phyloP scores from a whole-genome alignment of 441 rosid genomes.

The Erodium moschatum region DNA sequence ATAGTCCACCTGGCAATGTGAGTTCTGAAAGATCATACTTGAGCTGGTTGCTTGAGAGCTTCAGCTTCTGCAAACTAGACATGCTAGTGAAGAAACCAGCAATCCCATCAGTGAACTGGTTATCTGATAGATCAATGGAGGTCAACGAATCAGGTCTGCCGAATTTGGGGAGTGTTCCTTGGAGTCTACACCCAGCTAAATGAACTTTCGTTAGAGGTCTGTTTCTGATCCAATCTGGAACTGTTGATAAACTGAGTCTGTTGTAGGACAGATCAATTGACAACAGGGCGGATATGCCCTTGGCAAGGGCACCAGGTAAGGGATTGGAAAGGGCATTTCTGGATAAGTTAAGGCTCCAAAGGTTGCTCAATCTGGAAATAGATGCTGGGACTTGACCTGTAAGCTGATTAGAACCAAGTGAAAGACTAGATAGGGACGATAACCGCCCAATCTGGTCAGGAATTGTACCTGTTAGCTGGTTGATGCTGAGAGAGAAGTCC shows the following conservation, averaged over 20 bases:
- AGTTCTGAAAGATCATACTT: no score
- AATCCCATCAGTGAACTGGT: constrained; percentile 49
- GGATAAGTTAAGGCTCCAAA: constrained; percentile 88
- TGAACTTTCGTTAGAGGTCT: constrained; percentile 50
- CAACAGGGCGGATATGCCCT: constrained; percentile 57
- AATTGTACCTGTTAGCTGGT: constrained; percentile 53
- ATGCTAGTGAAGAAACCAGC: constrained; percentile 49
- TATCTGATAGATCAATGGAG: constrained; percentile 63
- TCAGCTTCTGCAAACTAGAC: constrained; percentile 53
- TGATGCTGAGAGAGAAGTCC: constrained; percentile 55
- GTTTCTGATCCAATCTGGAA: constrained; percentile 66
- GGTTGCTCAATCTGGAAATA: constrained; percentile 50
- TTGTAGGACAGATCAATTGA: constrained; percentile 84
- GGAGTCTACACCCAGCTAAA: constrained; percentile 74
- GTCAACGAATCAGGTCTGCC: constrained; percentile 49
- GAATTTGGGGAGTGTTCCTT: constrained; percentile 60
- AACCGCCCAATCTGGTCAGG: constrained; percentile 52
- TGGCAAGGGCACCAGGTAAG: constrained; percentile 45
- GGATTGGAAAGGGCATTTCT: constrained; percentile 62
- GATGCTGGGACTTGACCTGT: constrained; percentile 61
- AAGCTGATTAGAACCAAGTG: constrained; percentile 53
- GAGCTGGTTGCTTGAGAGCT: constrained; percentile 66
- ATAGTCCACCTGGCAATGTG: no score
- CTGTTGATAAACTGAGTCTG: constrained; percentile 50
- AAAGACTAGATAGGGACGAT: constrained; percentile 59